phyloP scores from a whole-genome alignment of 371 early-diverging fungal genomes.

The Entomophthora muscae region DNA sequence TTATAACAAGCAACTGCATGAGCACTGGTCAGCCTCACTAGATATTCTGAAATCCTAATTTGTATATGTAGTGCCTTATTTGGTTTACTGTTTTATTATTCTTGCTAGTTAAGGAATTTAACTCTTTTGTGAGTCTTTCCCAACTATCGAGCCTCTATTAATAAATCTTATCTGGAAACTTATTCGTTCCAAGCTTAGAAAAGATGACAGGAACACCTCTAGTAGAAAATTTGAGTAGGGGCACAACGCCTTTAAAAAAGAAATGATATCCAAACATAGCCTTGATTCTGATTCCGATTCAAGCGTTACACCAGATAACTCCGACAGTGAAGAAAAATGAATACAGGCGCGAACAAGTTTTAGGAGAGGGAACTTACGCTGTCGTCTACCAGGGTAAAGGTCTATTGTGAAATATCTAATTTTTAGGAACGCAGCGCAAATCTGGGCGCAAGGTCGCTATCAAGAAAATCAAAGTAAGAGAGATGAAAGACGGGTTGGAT shows the following conservation, averaged over 20 bases:
- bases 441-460: conserved; percentile 70
- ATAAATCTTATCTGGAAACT: no score
- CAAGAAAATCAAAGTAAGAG: conserved; percentile 87
- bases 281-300: neutral
- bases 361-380: conserved; percentile 94
- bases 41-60: no score
- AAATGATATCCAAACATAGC: neutral
- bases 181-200: no score
- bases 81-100: no score
- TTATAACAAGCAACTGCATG: no score
- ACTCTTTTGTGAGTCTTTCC: no score
- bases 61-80: no score
- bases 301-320: neutral
- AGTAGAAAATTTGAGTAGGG: neutral
- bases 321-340: neutral
- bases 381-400: conserved; percentile 66
- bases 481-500: conserved; percentile 65
- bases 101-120: no score
- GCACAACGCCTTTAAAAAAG: neutral
- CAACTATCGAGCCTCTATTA: no score
- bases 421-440: conserved; percentile 21
- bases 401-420: conserved; percentile 10
- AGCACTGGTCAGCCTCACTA: no score
- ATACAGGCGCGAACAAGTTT: conserved; percentile 8
- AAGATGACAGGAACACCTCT: neutral